phyloP scores from a whole-genome alignment of 2,329 filamentous ascomycete species.

The Aspergillus alliaceus region DNA sequence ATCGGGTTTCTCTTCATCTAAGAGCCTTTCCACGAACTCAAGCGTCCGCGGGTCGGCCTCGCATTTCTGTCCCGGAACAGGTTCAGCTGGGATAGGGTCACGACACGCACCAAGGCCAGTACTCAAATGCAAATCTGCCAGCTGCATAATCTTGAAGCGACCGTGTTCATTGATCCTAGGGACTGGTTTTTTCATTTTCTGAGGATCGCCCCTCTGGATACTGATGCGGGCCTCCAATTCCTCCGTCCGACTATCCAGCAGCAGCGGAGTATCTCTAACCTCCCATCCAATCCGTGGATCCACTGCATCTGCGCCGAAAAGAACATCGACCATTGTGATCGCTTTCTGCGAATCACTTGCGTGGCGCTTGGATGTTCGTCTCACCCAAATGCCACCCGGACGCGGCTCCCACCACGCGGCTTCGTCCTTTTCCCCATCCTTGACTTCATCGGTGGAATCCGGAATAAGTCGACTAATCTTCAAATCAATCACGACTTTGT shows the following conservation, averaged over 20 bases:
- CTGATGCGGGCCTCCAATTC: constrained; percentile 72
- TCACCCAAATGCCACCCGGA: constrained; percentile 77
- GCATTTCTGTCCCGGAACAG: constrained; percentile 70
- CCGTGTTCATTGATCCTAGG: constrained; percentile 83
- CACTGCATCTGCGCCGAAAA: constrained; percentile 88
- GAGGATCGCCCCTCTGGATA: constrained; percentile 69
- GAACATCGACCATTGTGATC: constrained; percentile 78
- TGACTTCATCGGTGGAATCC: constrained; percentile 53
- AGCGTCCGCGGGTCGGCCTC: constrained; percentile 89
- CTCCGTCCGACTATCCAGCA: constrained; percentile 63
- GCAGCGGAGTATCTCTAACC: constrained; percentile 70
- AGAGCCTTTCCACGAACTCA: constrained; percentile 78
- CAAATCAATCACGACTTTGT: constrained; percentile 78
- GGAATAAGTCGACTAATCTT: constrained; percentile 74
- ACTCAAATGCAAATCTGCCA: constrained; percentile 90
- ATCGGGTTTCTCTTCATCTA: constrained; percentile 93
- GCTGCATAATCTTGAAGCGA: constrained; percentile 95
- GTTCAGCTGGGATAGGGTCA: constrained; percentile 75
- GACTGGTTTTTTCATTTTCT: constrained; percentile 65
- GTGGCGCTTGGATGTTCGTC: constrained; percentile 69
- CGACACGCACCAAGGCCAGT: constrained; percentile 85
- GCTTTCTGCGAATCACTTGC: constrained; percentile 72
- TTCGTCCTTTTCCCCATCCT: constrained; percentile 54
- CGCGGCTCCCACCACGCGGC: constrained; percentile 70
- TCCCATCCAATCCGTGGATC: constrained; percentile 87